Evolutionary conservation across 768 basidiomycete genomes (phyloP).

Genomic region (Kwoniella botswanensis): DNA sequence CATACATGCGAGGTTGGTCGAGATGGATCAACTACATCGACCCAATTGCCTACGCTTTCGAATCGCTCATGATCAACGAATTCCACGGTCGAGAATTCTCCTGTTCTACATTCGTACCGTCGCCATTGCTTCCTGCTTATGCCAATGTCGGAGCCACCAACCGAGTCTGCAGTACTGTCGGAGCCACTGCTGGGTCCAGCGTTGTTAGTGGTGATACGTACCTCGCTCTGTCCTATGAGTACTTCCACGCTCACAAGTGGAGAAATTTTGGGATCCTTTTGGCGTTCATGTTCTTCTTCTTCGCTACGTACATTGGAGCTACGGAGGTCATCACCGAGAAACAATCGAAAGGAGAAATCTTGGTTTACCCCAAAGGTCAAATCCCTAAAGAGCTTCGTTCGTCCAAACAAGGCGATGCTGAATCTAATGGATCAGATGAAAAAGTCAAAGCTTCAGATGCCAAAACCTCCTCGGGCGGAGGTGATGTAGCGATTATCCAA

Average conservation of each 20-base stretch:
- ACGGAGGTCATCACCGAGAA: constrained; percentile 56
- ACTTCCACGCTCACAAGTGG: constrained; percentile 27
- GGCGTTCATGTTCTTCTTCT: constrained; percentile 50
- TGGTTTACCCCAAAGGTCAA: constrained; percentile 57
- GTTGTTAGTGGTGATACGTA: constrained; percentile 50
- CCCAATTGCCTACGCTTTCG: constrained; percentile 75
- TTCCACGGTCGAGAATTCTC: constrained; percentile 70
- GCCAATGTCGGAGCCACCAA: constrained; percentile 32
- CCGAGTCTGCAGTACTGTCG: constrained; percentile 49
- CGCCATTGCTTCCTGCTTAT: constrained; percentile 38
- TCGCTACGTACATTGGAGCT: constrained; percentile 51
- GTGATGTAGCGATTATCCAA: constrained; percentile 48
- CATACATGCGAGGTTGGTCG: constrained; percentile 59
- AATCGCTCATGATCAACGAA: constrained; percentile 82
- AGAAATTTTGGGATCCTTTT: constrained; percentile 55
- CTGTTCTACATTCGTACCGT: constrained; percentile 54
- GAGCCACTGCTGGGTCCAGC: constrained; percentile 45
- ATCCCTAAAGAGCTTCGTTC: constrained; percentile 44
- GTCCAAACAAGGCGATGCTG: constrained; percentile 33
- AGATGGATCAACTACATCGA: constrained; percentile 70
- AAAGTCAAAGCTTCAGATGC: constrained; percentile 27
- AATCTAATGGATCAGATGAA: constrained; percentile 28
- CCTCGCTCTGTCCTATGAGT: constrained; percentile 20
- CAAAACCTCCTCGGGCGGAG: not conserved
- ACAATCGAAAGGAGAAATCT: constrained; percentile 59